Conservation (phyloP, 306 rosid genomes). For the Corylus avellana region DNA sequence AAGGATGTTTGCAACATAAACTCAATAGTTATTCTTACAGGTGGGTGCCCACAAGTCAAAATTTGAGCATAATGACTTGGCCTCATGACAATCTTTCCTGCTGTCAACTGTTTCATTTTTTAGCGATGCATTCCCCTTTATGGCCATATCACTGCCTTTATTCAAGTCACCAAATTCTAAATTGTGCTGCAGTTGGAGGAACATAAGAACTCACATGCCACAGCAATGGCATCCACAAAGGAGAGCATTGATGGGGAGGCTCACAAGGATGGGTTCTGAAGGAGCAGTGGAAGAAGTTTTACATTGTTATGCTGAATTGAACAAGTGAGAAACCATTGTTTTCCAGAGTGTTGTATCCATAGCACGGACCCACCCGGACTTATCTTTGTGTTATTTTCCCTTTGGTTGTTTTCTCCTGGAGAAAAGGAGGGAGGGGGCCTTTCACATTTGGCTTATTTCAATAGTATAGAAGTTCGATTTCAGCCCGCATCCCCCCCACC, state of each 20-base stretch:
- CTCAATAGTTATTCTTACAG: neutral
- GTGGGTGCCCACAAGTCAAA: neutral
- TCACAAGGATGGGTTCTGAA: conserved; percentile 46
- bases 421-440: neutral
- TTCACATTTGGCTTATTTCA: neutral
- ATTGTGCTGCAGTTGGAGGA: conserved; percentile 64
- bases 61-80: neutral
- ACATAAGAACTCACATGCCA: conserved; percentile 45
- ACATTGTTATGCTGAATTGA: conserved; percentile 12
- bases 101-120: conserved; percentile 18
- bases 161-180: conserved; percentile 9
- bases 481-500: neutral
- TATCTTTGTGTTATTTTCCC: neutral
- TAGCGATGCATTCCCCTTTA: neutral
- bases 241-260: conserved; percentile 56
- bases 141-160: neutral
- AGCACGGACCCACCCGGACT: neutral
- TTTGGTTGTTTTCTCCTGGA: neutral
- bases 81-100: neutral
- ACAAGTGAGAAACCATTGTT: neutral
- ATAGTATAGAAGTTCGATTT: too few relatives aligned
- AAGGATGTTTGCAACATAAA: neutral
- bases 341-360: conserved; percentile 1
- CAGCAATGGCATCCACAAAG: conserved; percentile 42
- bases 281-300: conserved; percentile 1